phyloP scores from a whole-genome alignment of 345 rosid genomes.

The Dimocarpus longan region DNA sequence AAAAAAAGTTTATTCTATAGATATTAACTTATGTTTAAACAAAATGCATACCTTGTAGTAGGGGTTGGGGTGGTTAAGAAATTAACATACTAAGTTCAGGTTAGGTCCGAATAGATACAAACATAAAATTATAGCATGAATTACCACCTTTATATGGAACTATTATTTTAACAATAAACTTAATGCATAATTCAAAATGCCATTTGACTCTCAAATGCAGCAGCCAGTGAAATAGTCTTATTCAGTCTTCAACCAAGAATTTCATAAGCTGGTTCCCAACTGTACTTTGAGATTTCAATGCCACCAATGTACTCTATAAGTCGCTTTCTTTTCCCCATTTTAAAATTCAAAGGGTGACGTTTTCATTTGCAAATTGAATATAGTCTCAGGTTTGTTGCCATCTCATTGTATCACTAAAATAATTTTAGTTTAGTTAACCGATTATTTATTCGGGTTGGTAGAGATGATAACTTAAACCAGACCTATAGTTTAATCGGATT shows the following conservation, averaged over 20 bases:
- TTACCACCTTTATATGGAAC: too few species aligned
- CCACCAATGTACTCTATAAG: conserved; percentile 5
- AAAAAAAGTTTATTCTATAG: too few species aligned
- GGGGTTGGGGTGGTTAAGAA: not conserved
- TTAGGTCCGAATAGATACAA: too few species aligned
- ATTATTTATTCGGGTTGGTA: conserved; percentile 12
- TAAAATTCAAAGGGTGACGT: conserved; percentile 28
- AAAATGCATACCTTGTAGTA: not conserved
- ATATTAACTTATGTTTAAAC: not conserved
- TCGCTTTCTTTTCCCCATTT: conserved; percentile 28
- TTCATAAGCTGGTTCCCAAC: conserved; percentile 2
- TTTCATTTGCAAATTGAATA: conserved; percentile 21
- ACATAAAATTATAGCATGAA: too few species aligned
- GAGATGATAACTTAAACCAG: conserved; percentile 4
- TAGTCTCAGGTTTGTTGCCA: conserved; percentile 15
- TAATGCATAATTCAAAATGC: not conserved
- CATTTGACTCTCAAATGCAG: not conserved
- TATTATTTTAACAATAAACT: too few species aligned
- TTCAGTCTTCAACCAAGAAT: not conserved
- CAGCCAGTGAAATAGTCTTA: not conserved
- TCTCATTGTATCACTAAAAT: conserved; percentile 2
- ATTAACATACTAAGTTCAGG: too few species aligned
- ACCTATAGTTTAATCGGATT: conserved; percentile 4
- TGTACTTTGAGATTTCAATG: not conserved
- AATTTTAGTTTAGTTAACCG: conserved; percentile 1